Base-by-base conservation (phyloP, 768 basidiomycete genomes). In the Grammothele lineata region DNA sequence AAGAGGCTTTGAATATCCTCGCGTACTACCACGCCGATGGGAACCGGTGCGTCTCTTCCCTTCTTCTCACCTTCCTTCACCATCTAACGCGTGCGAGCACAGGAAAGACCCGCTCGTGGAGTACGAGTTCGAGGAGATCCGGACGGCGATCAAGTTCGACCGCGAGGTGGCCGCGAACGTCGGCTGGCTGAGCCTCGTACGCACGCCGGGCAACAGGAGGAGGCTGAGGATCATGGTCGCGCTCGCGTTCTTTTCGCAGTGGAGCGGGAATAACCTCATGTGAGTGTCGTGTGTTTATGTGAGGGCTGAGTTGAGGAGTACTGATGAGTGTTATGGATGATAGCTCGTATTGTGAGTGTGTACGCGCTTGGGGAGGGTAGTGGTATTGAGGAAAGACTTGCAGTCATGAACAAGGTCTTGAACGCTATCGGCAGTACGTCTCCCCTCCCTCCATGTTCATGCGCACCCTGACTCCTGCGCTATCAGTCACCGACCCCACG, bases 91-190 rank as follows among this genome's bases (percentile, higher is more conserved):
- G n/a, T 36, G n/a, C n/a, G n/a, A n/a, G n/a, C n/a, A n/a, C 41
- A 47, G 61, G 40, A 48, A 72, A 19, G 77, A 83, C 55, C 74
- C 80, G 2, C 70, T 80, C 1, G 78, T 83, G 1, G 68, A 75
- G 52, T 80, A 75, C 57, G 80, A 82, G 58, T 81, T 77, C 53
- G 71, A 76, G 53, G 82, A 84, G 62, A 85, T 85, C 66, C 80
- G 77, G 58, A 71, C 76, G 21, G 79, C 79, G 5, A 61, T 75
- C 32, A 23, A 26, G 36, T 53, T 53, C 26, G 52, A 53, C 41
- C 22, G 36, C 8, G 52, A 53, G 24, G 64, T 70, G n/a, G 66
- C 69, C 21, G 48, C 66, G 9, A 57, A 70, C 30, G 63, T 75
- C 17, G 73, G 73, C 18, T 81, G 72, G 74, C 33, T 54, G 25